Conservation (phyloP, 2,329 filamentous ascomycete genomes). For the Bipolaris bicolor region DNA sequence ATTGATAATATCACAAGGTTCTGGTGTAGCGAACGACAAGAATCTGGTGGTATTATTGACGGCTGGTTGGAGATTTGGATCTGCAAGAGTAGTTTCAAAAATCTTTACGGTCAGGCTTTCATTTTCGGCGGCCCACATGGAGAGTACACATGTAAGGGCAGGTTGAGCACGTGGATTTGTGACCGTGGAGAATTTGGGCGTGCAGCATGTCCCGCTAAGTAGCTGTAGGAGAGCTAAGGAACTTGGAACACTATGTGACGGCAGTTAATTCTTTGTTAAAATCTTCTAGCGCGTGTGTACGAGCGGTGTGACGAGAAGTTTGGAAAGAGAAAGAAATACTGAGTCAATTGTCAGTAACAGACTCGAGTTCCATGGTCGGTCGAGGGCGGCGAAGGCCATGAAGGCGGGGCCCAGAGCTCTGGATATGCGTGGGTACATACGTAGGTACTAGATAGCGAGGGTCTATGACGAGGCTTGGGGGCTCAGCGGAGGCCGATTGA, state of each 20-base stretch:
- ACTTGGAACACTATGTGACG: neutral
- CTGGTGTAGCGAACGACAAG: neutral
- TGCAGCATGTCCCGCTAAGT: neutral
- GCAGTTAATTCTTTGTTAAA: neutral
- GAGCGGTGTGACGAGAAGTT: neutral
- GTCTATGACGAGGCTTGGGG: slow-evolving; percentile 8
- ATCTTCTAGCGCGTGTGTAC: neutral
- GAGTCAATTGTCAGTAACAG: neutral
- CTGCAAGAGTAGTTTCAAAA: neutral
- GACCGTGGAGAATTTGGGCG: neutral
- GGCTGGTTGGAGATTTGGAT: neutral
- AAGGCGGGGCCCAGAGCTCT: neutral
- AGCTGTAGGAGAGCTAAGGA: neutral
- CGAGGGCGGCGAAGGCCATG: slow-evolving; percentile 4
- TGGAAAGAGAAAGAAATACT: neutral
- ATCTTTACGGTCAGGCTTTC: neutral
- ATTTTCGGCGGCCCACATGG: neutral
- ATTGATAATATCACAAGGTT: too few relatives aligned
- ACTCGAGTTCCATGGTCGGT: neutral
- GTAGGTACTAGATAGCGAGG: neutral
- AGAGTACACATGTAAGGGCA: neutral
- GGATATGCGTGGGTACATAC: neutral
- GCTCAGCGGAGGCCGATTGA: slow-evolving; percentile 9
- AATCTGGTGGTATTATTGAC: neutral
- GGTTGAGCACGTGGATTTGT: neutral